These are phyloP conservation scores for Panus rudis DNA, from an alignment of 768 basidiomycete genomes.

Conservation along the genomic window DNA sequence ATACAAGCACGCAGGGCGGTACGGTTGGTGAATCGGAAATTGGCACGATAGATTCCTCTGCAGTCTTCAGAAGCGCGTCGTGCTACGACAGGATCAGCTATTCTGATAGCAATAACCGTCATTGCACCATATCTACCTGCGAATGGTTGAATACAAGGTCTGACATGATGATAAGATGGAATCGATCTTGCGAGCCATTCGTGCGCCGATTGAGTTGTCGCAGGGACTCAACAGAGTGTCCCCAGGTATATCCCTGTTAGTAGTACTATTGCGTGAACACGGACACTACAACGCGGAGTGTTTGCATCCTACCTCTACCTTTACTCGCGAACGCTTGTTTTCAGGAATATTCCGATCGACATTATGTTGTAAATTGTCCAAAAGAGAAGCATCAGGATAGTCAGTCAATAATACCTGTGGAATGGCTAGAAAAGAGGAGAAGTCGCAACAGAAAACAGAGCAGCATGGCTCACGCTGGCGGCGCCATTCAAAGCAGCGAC, in stretches of 20 bases:
- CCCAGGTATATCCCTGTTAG: conserved; percentile 78
- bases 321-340: conserved; percentile 5
- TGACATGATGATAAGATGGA: conserved; percentile 81
- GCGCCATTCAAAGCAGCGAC: conserved; percentile 69
- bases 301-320: too few species aligned
- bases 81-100: conserved; percentile 43
- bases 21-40: conserved; percentile 8
- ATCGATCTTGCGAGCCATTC: conserved; percentile 25
- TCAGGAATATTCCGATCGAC: conserved; percentile 46
- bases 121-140: conserved; percentile 42
- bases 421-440: not conserved
- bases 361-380: conserved; percentile 73
- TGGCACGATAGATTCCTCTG: conserved; percentile 51
- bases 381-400: conserved; percentile 74
- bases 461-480: conserved; percentile 38
- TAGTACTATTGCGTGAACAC: not conserved
- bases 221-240: conserved; percentile 43
- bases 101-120: not conserved
- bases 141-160: conserved; percentile 96
- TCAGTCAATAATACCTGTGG: conserved; percentile 55
- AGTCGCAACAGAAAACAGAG: not conserved
- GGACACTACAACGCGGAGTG: too few species aligned
- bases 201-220: conserved; percentile 24
- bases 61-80: conserved; percentile 70
- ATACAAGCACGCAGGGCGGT: conserved; percentile 57